These are phyloP conservation scores for Mortierella sp. DNA, from an alignment of 371 early-diverging fungal genomes.

Conservation along the genomic window DNA sequence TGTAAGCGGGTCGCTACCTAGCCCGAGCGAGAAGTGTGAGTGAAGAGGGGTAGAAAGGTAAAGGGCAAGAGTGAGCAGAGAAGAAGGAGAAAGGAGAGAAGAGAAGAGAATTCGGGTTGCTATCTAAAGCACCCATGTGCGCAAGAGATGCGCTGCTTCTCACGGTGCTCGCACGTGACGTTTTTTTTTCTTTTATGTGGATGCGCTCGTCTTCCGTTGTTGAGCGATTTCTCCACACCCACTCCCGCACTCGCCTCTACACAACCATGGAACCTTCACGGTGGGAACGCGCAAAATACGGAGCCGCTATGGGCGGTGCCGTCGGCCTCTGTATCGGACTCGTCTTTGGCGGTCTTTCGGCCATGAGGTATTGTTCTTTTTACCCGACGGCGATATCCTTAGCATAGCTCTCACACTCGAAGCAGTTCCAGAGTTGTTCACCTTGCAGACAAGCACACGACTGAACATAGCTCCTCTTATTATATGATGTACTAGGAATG, in stretches of 20 bases:
- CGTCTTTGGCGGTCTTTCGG: constrained; percentile 79
- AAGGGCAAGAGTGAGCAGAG: too few relatives aligned
- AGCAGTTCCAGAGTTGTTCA: too few relatives aligned
- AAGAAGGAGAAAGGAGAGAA: not conserved
- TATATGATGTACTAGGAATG: constrained; percentile 57
- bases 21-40: too few relatives aligned
- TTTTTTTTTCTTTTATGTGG: not conserved
- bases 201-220: not conserved
- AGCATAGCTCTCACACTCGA: not conserved
- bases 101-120: not conserved
- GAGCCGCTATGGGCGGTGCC: constrained; percentile 87
- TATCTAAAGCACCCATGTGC: not conserved
- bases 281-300: constrained; percentile 85
- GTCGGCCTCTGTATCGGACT: constrained; percentile 88
- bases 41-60: too few relatives aligned
- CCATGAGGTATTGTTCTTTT: constrained; percentile 70
- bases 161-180: not conserved
- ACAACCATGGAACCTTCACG: constrained; percentile 69
- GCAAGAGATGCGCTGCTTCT: not conserved
- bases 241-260: not conserved
- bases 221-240: not conserved
- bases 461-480: too few relatives aligned
- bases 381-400: not conserved
- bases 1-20: too few relatives aligned
- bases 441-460: not conserved